phyloP scores from a whole-genome alignment of 1,284 basidiomycete species.

The Heterobasidion annosum region DNA sequence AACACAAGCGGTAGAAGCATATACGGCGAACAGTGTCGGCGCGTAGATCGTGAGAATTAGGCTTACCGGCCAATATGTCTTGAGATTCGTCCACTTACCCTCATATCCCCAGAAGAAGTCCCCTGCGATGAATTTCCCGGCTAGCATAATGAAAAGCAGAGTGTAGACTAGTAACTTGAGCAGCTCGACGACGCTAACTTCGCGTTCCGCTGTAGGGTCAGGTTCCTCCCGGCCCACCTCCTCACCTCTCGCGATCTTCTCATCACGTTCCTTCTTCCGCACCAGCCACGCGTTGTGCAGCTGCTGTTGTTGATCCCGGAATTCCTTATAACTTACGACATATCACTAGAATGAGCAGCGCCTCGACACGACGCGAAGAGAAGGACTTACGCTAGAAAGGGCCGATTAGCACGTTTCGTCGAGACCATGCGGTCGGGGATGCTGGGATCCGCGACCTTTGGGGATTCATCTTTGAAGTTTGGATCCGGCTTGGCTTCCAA shows the following conservation, averaged over 20 bases:
- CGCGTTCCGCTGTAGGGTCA: conserved; percentile 60
- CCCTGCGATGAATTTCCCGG: conserved; percentile 76
- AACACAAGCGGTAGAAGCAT: not conserved
- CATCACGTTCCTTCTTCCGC: conserved; percentile 62
- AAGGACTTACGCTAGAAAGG: conserved; percentile 66
- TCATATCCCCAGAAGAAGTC: conserved; percentile 75
- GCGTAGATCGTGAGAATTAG: conserved; percentile 4
- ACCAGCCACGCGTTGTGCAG: conserved; percentile 59
- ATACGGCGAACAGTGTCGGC: not conserved
- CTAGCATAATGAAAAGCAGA: conserved; percentile 41
- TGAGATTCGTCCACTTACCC: conserved; percentile 45
- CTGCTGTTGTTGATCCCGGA: conserved; percentile 50
- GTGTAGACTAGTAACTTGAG: conserved; percentile 60
- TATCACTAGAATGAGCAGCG: not conserved
- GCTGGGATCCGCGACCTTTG: conserved; percentile 44
- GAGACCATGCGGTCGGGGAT: conserved; percentile 60
- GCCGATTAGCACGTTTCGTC: conserved; percentile 70
- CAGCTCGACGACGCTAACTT: conserved; percentile 55
- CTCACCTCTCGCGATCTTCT: conserved; percentile 66
- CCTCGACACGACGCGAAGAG: not conserved
- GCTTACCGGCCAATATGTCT: conserved; percentile 54
- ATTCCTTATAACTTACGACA: conserved; percentile 54
- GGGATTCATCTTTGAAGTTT: conserved; percentile 24
- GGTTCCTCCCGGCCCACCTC: conserved; percentile 59
- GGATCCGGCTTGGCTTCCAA: conserved; percentile 31